These are phyloP conservation scores for Debaryomyces singareniensis DNA, from an alignment of 1,139 yeast genomes.

Conservation along the genomic window DNA sequence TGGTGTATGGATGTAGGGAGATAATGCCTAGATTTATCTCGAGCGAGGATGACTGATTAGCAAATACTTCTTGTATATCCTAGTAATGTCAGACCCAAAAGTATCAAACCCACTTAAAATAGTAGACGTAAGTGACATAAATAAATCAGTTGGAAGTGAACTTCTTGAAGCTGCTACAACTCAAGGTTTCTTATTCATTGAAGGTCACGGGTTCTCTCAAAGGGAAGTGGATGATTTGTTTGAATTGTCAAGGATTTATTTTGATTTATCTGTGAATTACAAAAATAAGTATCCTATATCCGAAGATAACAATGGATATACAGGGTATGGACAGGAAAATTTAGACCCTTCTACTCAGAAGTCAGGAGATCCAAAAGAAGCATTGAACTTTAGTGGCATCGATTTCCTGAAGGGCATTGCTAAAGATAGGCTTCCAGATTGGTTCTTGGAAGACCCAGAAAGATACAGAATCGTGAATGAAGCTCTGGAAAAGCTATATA, in stretches of 20 bases:
- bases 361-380: constrained; percentile 60
- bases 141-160: constrained; percentile 39
- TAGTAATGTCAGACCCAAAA: too few species aligned
- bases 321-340: constrained; percentile 54
- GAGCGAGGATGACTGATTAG: too few species aligned
- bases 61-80: too few species aligned
- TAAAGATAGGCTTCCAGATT: constrained; percentile 31
- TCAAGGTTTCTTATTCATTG: constrained; percentile 68
- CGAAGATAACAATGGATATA: constrained; percentile 56
- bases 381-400: constrained; percentile 38
- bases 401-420: constrained; percentile 34
- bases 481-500: constrained; percentile 36
- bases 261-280: constrained; percentile 42
- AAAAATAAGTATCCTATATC: constrained; percentile 45
- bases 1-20: too few species aligned
- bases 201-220: constrained; percentile 62
- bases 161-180: constrained; percentile 59
- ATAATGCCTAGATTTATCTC: too few species aligned
- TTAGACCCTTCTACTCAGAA: constrained; percentile 42
- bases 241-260: constrained; percentile 48
- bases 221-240: constrained; percentile 54
- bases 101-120: constrained; percentile 39
- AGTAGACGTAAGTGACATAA: constrained; percentile 49
- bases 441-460: constrained; percentile 29
- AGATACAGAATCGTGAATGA: constrained; percentile 25